phyloP scores from a whole-genome alignment of 352 stramenopile species.

The Phytophthora rubi region DNA sequence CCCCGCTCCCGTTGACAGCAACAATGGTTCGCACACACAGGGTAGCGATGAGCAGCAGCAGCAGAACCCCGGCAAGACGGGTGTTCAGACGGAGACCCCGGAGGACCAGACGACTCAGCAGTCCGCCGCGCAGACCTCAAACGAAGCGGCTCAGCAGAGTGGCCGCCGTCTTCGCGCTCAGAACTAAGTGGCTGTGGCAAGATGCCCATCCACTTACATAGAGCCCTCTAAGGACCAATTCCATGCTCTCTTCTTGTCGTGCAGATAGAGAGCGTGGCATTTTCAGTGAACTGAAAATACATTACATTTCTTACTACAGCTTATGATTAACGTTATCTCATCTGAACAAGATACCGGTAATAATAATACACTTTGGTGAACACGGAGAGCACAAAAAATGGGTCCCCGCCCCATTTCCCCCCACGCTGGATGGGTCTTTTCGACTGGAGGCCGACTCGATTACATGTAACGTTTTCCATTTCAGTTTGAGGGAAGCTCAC shows the following conservation, averaged over 20 bases:
- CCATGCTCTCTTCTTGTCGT: neutral
- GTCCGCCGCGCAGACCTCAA: conserved; percentile 10
- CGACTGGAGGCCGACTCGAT: too few species aligned
- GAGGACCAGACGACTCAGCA: conserved; percentile 18
- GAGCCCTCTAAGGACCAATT: neutral
- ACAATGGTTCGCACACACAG: conserved; percentile 9
- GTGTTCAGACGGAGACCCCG: too few species aligned
- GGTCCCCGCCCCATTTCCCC: too few species aligned
- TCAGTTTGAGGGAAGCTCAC: too few species aligned
- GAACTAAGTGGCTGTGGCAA: conserved; percentile 15
- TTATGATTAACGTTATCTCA: too few species aligned
- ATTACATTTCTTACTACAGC: conserved; percentile 8
- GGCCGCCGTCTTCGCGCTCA: conserved; percentile 32
- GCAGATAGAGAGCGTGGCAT: conserved; percentile 18
- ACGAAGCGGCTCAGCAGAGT: conserved; percentile 35
- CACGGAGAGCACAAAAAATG: too few species aligned
- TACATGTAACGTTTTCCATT: too few species aligned
- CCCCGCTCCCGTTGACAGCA: conserved; percentile 1
- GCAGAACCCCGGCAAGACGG: too few species aligned
- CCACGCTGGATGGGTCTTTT: too few species aligned
- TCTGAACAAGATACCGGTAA: too few species aligned
- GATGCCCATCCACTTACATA: conserved; percentile 9
- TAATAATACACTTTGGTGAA: too few species aligned
- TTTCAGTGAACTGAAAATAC: conserved; percentile 18
- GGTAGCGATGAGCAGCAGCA: conserved; percentile 2